Evolutionary conservation across 2,329 filamentous ascomycete genomes (phyloP).

Genomic region (Hymenoscyphus scutula): DNA sequence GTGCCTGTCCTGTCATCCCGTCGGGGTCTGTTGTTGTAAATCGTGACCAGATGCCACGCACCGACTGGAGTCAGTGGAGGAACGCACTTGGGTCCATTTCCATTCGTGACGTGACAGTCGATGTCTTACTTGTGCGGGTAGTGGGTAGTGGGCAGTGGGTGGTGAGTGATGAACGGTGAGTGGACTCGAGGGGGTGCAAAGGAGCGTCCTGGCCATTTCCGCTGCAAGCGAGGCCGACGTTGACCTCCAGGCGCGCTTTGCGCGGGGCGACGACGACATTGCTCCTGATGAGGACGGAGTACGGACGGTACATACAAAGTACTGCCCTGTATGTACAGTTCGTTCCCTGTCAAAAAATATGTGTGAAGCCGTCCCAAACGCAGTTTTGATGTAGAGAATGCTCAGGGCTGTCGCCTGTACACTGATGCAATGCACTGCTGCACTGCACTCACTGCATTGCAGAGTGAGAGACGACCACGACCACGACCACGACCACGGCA

Average conservation of each 20-base stretch:
- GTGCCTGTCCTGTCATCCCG: not conserved
- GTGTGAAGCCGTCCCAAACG: not conserved
- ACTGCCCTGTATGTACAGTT: too few species aligned
- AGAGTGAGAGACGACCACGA: not conserved
- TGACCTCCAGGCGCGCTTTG: not conserved
- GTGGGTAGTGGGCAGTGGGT: too few species aligned
- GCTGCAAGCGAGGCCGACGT: not conserved
- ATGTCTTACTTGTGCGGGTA: not conserved
- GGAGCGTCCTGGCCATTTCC: not conserved
- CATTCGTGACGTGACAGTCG: not conserved
- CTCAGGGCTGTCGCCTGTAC: too few species aligned
- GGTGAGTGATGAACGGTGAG: too few species aligned
- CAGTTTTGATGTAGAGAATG: too few species aligned
- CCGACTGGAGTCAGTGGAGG: not conserved
- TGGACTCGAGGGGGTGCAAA: not conserved
- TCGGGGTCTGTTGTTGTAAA: not conserved
- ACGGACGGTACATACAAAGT: not conserved
- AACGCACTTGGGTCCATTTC: not conserved
- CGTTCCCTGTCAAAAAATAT: not conserved
- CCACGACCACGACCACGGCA: not conserved
- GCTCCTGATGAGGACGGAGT: too few species aligned
- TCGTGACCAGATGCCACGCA: not conserved
- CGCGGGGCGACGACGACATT: not conserved
- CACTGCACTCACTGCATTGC: slow-evolving; percentile 1
- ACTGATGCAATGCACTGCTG: slow-evolving; percentile 2